Base-by-base conservation (phyloP, 2,329 filamentous ascomycete genomes). In the Didymella exigua region DNA sequence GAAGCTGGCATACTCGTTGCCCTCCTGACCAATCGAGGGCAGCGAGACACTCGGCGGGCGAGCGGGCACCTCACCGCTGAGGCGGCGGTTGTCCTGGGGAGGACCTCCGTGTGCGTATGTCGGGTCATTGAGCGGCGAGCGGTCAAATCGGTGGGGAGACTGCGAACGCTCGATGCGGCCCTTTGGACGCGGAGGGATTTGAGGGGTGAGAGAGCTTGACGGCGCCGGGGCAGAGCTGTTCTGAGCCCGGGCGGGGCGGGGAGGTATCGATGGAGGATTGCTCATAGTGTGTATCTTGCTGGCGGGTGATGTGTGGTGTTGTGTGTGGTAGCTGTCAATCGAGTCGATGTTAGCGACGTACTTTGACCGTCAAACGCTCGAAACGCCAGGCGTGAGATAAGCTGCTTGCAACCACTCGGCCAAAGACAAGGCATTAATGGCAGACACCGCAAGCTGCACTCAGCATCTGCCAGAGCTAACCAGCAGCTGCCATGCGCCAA, bases 1-100 rank as follows among this genome's bases (percentile, higher is more conserved):
- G 63, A 86, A 78, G 67, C 85, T 88, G 47, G 86, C 90, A 77
- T 97, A 97, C 78, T 97, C 93, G 63, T 82, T 86, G 59, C 93
- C 93, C 78, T 97, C 93, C 72, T 97, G 88, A 54, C 93, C 93
- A 50, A 96, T 83, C 1, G 89, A 89, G 14, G 93, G 93, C 71
- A 97, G 84, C 29, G 85, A 84, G 52, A 96, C 90, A 70, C 90
- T 96, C 43, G 86, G 84, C 30, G 89, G 86, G 45, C 91, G 89
- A 16, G 80, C 77, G 24, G 81, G 72, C 60, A 82, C 75, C 27
- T 75, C 74, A 16, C 65, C 65, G 43, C 70, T 73, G 31, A 75
- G 72, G 26, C 61, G 65, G 47, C 68, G 70, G 60, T 63, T 67
- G 40, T 70, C 73, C 54, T 71, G 75, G 23, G 68, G 61, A 37